These are phyloP conservation scores for Saraca asoca DNA, from an alignment of 331 rosid species.

Conservation along the genomic window DNA sequence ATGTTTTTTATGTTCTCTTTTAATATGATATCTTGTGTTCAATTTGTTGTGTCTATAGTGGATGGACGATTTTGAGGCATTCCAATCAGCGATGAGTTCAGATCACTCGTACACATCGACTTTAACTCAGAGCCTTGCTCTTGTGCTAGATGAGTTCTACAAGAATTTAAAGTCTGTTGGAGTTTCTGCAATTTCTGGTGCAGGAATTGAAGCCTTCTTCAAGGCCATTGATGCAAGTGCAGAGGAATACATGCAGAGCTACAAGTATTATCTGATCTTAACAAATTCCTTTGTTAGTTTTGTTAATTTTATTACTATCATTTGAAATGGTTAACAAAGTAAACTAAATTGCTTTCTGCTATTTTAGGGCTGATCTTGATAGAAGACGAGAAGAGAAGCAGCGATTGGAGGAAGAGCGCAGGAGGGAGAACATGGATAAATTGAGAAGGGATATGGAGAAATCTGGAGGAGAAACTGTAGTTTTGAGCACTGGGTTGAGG, in stretches of 20 bases:
- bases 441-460: conserved; percentile 80
- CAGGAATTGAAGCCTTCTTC: conserved; percentile 79
- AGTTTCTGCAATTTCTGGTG: conserved; percentile 89
- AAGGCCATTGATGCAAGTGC: conserved; percentile 76
- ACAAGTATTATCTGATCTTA: conserved; percentile 54
- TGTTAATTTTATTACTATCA: background rate
- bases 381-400: conserved; percentile 79
- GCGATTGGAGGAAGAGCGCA: conserved; percentile 76
- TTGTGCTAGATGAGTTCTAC: conserved; percentile 87
- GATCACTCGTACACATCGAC: conserved; percentile 66
- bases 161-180: conserved; percentile 81
- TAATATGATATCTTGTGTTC: conserved; percentile 23
- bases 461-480: conserved; percentile 74
- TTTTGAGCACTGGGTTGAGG: conserved; percentile 80
- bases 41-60: conserved; percentile 52
- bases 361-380: conserved; percentile 79
- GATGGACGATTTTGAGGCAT: conserved; percentile 94
- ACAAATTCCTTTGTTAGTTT: background rate
- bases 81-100: conserved; percentile 73
- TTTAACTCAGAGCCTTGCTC: conserved; percentile 80
- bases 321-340: conserved; percentile 11
- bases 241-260: conserved; percentile 83
- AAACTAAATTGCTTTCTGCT: conserved; percentile 24
- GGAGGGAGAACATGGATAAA: conserved; percentile 75
- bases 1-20: background rate